phyloP scores from a whole-genome alignment of 129 eudicot species.

The Lonicera japonica region DNA sequence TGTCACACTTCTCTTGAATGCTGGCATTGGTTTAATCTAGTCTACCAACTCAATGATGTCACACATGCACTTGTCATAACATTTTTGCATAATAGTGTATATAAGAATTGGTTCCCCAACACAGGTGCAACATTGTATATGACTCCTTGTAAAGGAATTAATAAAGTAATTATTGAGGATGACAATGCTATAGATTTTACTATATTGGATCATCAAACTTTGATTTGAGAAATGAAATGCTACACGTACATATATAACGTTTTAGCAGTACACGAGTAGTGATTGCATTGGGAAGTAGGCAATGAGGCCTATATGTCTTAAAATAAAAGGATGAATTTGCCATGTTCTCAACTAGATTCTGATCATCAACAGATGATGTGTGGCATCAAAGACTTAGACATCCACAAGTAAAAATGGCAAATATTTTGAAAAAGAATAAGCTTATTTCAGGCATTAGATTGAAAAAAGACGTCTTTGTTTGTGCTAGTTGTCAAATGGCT shows the following conservation, averaged over 20 bases:
- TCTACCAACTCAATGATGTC: not conserved
- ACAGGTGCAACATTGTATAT: not conserved
- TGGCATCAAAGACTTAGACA: slow-evolving; percentile 1
- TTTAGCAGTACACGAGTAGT: not conserved
- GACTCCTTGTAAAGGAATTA: not conserved
- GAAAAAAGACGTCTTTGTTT: not conserved
- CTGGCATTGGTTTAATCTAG: not conserved
- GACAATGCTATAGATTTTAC: not conserved
- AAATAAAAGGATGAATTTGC: not conserved
- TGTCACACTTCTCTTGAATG: not conserved
- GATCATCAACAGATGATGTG: not conserved
- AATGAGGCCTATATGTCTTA: not conserved
- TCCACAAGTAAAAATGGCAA: not conserved
- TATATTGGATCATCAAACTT: not conserved
- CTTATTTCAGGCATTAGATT: not conserved
- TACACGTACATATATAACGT: not conserved
- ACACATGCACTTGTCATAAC: not conserved
- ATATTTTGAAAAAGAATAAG: no score
- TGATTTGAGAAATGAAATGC: no score
- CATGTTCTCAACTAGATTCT: not conserved
- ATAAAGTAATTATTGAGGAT: not conserved
- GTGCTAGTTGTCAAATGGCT: slow-evolving; percentile 1
- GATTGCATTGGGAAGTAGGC: not conserved
- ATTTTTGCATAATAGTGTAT: not conserved
- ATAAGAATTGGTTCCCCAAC: not conserved